Evolutionary conservation across 2,329 filamentous ascomycete genomes (phyloP), one percentile per base, ranked within the genome.

Genomic region (Epichloe sp.): DNA sequence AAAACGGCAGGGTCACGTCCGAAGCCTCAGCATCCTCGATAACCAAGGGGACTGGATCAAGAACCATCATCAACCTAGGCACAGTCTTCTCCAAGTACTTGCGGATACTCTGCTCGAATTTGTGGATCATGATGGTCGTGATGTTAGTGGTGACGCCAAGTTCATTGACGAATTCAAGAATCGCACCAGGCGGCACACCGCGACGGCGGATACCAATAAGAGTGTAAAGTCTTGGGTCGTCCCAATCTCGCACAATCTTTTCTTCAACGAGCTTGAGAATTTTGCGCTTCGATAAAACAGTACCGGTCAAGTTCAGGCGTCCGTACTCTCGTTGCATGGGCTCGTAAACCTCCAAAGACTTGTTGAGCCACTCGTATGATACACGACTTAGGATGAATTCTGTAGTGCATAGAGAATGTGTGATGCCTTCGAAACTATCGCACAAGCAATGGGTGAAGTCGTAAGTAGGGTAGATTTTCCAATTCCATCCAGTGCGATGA

Each of bases 401-500:
- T 2, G 86, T 91, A 0, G 93, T 97, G 65, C 91, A 97, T 19
- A 97, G 74, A 14, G 85, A 91, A 71, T 96, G 91, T 0, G 90
- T 90, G 61, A 97, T 94, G 17, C 79, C 79, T 67, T 98, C 93
- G 57, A 95, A 88, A 58, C 86, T 90, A 75, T 97, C 93, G 60
- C 87, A 91, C 21, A 96, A 74, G 66, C 87, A 95, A 71, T 94
- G 88, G 0, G 85, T 86, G 64, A 94, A 94, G 65, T 95, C 90
- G 62, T 96, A 96, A 0, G 91, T 94, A 0, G 93, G 93, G 65
- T 95, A 96, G 56, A 96, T 95, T 67, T 82, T 85, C 89, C 90
- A 97, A 63, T 85, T 82, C 56, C 79, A 73, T 34, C 86, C 88
- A 0, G 90, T 95, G 37, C 87, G 79, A 67, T 88, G 82, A 64